Percentiles rank a stretch among this genome's conserved stretches.
These are phyloP conservation scores for Leccinum longicurvipes DNA, from an alignment of 768 basidiomycete genomes.

Conservation along the genomic window DNA sequence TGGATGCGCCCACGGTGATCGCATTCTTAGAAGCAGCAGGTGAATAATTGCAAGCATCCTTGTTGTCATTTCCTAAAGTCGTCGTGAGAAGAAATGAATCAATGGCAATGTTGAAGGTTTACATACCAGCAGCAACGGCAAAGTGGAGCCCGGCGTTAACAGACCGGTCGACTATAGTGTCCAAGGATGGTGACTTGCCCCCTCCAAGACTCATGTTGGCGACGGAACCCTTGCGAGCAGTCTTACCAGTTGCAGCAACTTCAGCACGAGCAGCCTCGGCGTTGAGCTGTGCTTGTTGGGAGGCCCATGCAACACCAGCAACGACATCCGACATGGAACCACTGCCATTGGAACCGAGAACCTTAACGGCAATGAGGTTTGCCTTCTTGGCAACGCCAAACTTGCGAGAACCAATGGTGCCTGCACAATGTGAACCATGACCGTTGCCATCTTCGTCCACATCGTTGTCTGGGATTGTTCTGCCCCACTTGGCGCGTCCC, in stretches of 20 bases:
- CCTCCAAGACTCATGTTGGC: slow-evolving; percentile 98
- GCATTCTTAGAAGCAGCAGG: slow-evolving; percentile 88
- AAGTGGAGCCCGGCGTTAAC: slow-evolving; percentile 88
- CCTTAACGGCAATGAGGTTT: slow-evolving; percentile 86
- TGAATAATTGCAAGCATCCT: slow-evolving; percentile 89
- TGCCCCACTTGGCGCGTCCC: slow-evolving; percentile 90
- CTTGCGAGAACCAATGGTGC: slow-evolving; percentile 89
- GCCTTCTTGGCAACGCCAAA: slow-evolving; percentile 97
- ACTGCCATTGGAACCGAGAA: slow-evolving; percentile 90
- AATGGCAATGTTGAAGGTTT: neutral
- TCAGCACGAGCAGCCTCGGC: slow-evolving; percentile 62
- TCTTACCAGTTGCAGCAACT: slow-evolving; percentile 67
- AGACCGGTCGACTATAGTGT: slow-evolving; percentile 81
- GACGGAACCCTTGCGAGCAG: slow-evolving; percentile 88
- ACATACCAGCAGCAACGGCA: slow-evolving; percentile 89
- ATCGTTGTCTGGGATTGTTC: slow-evolving; percentile 83
- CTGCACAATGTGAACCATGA: slow-evolving; percentile 93
- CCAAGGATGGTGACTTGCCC: slow-evolving; percentile 83
- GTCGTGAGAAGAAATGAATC: neutral
- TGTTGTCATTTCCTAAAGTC: slow-evolving; percentile 69
- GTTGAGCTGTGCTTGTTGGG: slow-evolving; percentile 48
- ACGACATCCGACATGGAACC: slow-evolving; percentile 96
- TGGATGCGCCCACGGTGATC: slow-evolving; percentile 92
- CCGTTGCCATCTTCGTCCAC: slow-evolving; percentile 91
- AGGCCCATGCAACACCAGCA: slow-evolving; percentile 82